Percentiles rank a stretch among this genome's conserved stretches.
Conservation (phyloP, 495 filamentous ascomycete genomes). For the Aspergillus panamensis region DNA sequence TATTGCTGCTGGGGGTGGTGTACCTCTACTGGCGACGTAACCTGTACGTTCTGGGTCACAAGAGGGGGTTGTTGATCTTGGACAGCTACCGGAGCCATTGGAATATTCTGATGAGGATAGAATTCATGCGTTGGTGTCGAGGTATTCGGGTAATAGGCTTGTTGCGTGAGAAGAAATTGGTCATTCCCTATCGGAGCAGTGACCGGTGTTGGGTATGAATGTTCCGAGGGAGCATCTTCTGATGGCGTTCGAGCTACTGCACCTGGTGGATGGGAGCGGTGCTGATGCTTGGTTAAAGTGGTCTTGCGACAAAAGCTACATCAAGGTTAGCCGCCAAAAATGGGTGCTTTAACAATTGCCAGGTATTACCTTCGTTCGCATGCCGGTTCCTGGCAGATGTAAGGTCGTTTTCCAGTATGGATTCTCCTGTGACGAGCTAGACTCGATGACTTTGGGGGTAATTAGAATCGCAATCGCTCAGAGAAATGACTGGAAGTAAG, state of each 20-base stretch:
- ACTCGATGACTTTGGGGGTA: conserved; percentile 67
- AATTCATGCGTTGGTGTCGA: conserved; percentile 39
- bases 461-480: conserved; percentile 4
- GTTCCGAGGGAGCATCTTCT: conserved; percentile 42
- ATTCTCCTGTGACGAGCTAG: conserved; percentile 82
- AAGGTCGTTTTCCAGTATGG: conserved; percentile 82
- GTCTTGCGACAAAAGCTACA: conserved; percentile 82
- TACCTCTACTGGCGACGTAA: conserved; percentile 33
- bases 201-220: conserved; percentile 31
- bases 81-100: conserved; percentile 31
- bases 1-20: conserved; percentile 39
- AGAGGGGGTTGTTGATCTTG: conserved; percentile 32
- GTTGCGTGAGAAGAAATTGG: conserved; percentile 41
- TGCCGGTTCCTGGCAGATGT: conserved; percentile 71
- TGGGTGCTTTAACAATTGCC: background rate
- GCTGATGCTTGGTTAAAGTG: conserved; percentile 80
- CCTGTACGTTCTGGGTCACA: conserved; percentile 31
- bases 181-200: conserved; percentile 30
- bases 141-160: conserved; percentile 38
- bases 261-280: conserved; percentile 64
- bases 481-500: conserved; percentile 3
- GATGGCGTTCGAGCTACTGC: conserved; percentile 44
- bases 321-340: background rate
- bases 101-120: conserved; percentile 36
- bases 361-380: conserved; percentile 70